Percentiles rank a stretch among this genome's conserved stretches.
These are phyloP conservation scores for Coemansia sp. DNA, from an alignment of 192 early-diverging fungal species.

Conservation along the genomic window DNA sequence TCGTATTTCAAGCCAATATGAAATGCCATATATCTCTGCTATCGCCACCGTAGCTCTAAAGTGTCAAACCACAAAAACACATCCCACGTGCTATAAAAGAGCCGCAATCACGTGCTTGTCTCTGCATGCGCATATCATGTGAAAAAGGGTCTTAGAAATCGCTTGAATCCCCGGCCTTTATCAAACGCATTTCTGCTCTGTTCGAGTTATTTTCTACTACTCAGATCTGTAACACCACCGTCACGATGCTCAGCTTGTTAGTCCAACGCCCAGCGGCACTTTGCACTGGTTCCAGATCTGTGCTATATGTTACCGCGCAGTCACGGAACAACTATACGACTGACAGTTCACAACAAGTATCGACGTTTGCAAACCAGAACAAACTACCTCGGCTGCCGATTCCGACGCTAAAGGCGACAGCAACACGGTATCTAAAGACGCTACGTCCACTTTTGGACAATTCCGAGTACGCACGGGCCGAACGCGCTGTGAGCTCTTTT, in stretches of 20 bases:
- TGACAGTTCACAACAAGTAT: background rate
- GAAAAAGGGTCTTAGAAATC: background rate
- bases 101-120: background rate
- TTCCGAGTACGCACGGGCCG: conserved; percentile 59
- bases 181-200: background rate
- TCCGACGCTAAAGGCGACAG: conserved; percentile 73
- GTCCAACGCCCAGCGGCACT: background rate
- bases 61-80: background rate
- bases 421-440: conserved; percentile 73
- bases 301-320: background rate
- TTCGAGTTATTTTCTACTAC: background rate
- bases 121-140: background rate
- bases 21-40: no score
- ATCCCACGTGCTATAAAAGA: background rate
- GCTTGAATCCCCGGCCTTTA: background rate
- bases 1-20: no score
- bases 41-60: no score
- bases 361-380: conserved; percentile 67
- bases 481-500: conserved; percentile 70
- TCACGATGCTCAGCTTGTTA: background rate
- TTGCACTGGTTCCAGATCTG: background rate
- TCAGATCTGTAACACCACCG: background rate
- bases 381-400: conserved; percentile 80
- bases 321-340: background rate
- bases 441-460: conserved; percentile 63